Percentiles rank a stretch among this genome's conserved stretches.
Evolutionary conservation across 805 yeast genomes (phyloP).

Genomic region (Scheffersomyces amazonensis): DNA sequence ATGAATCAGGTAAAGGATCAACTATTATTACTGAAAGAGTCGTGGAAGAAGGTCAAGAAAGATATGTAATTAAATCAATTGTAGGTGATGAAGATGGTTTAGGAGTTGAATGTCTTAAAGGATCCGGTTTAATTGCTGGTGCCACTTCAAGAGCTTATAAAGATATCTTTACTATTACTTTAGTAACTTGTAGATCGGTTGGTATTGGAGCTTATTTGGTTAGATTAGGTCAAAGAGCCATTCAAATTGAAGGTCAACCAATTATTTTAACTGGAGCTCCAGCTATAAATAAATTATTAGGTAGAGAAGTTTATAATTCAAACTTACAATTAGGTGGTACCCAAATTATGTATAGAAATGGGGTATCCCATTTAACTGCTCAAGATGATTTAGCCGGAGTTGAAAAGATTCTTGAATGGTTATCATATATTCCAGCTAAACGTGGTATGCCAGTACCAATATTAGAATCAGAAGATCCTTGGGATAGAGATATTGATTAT

Average conservation of each 20-base stretch:
- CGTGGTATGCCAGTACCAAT: constrained; percentile 90
- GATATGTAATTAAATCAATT: constrained; percentile 78
- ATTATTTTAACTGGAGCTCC: constrained; percentile 99
- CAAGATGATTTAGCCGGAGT: constrained; percentile 95
- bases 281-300: constrained; percentile 93
- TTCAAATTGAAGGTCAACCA: constrained; percentile 98
- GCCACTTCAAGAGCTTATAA: constrained; percentile 97
- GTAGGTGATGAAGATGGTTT: constrained; percentile 94
- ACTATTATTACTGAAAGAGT: constrained; percentile 71
- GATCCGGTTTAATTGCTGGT: constrained; percentile 98
- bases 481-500: constrained; percentile 93
- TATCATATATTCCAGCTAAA: constrained; percentile 89
- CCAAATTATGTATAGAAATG: constrained; percentile 96
- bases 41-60: constrained; percentile 82
- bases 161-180: constrained; percentile 95
- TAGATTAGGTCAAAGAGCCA: constrained; percentile 97
- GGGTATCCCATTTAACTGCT: constrained; percentile 98
- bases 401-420: constrained; percentile 90
- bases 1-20: constrained; percentile 56
- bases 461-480: constrained; percentile 71
- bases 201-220: constrained; percentile 99
- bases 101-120: constrained; percentile 97
- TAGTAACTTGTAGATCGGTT: constrained; percentile 99
- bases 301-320: constrained; percentile 95
- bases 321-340: constrained; percentile 99